Percentiles rank a stretch among this genome's conserved stretches.
Evolutionary conservation across 805 yeast genomes (phyloP).

Genomic region (Kurtzmaniella fragi): DNA sequence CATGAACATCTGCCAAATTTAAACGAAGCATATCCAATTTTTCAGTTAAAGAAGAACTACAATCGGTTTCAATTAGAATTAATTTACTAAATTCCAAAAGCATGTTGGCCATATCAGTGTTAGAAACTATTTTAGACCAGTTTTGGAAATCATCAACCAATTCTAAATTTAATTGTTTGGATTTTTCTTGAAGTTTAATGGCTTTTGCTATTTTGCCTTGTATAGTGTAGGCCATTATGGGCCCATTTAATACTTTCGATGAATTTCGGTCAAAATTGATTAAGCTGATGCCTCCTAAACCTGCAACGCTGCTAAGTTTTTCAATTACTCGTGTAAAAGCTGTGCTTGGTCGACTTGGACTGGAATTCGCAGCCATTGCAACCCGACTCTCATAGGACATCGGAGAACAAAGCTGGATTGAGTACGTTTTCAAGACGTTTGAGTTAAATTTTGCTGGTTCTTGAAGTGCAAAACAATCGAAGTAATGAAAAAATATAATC

Average conservation of each 20-base stretch:
- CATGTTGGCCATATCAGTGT: constrained; percentile 33
- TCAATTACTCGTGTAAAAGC: constrained; percentile 16
- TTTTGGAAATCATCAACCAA: constrained; percentile 33
- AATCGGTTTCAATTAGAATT: constrained; percentile 31
- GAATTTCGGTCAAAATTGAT: constrained; percentile 3
- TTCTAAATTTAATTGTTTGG: constrained; percentile 28
- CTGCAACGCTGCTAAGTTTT: constrained; percentile 10
- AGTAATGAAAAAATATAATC: background rate
- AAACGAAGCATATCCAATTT: constrained; percentile 40
- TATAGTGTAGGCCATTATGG: constrained; percentile 22
- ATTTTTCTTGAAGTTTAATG: constrained; percentile 35
- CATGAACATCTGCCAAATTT: constrained; percentile 41
- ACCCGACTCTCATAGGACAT: too few relatives aligned
- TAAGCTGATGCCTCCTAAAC: constrained; percentile 1
- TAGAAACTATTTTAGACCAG: constrained; percentile 40
- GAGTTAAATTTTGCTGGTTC: too few relatives aligned
- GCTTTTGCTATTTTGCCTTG: constrained; percentile 28
- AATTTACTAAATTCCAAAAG: constrained; percentile 37
- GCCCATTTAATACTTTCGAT: constrained; percentile 1
- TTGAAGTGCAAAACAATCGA: too few relatives aligned
- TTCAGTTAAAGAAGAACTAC: constrained; percentile 32
- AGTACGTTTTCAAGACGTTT: too few relatives aligned
- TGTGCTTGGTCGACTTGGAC: constrained; percentile 9
- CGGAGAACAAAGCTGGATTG: too few relatives aligned
- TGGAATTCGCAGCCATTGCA: background rate